Evolutionary conservation across 2,329 filamentous ascomycete genomes (phyloP).

Genomic region (Penicillium hesseltinei): DNA sequence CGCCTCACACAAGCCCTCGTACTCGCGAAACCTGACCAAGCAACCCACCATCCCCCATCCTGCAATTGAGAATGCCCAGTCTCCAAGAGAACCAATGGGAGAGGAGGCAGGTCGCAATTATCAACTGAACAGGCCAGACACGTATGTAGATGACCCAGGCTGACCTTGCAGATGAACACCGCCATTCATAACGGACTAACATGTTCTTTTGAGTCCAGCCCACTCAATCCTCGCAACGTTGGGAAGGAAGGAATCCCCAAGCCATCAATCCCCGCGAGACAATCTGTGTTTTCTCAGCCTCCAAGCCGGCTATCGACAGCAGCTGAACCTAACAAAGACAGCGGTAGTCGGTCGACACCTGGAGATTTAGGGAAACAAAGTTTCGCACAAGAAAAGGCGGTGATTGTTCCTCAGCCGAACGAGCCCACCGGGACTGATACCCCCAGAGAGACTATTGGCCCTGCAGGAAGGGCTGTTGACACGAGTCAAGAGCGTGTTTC

Average conservation of each 20-base stretch:
- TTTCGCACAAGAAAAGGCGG: background rate
- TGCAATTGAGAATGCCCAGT: background rate
- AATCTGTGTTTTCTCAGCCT: background rate
- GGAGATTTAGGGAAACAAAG: background rate
- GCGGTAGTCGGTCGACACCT: background rate
- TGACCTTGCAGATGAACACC: too few relatives aligned
- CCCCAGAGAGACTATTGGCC: background rate
- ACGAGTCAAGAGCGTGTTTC: background rate
- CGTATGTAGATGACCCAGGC: conserved; percentile 1
- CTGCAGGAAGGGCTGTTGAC: background rate
- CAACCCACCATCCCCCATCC: background rate
- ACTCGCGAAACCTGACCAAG: conserved; percentile 19
- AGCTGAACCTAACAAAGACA: background rate
- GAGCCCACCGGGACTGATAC: background rate
- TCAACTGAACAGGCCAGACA: background rate
- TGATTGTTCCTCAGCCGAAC: background rate
- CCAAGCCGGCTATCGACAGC: background rate
- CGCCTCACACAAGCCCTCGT: conserved; percentile 23
- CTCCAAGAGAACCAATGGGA: background rate
- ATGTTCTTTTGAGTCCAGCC: background rate
- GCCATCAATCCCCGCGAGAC: background rate
- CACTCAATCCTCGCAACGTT: background rate
- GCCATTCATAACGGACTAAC: background rate
- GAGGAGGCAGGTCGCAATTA: background rate
- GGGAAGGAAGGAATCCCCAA: background rate